A percentile compares a stretch with the other conserved stretches of the same genome.
Evolutionary conservation across 345 rosid genomes (phyloP).

Genomic region (Draba incana): DNA sequence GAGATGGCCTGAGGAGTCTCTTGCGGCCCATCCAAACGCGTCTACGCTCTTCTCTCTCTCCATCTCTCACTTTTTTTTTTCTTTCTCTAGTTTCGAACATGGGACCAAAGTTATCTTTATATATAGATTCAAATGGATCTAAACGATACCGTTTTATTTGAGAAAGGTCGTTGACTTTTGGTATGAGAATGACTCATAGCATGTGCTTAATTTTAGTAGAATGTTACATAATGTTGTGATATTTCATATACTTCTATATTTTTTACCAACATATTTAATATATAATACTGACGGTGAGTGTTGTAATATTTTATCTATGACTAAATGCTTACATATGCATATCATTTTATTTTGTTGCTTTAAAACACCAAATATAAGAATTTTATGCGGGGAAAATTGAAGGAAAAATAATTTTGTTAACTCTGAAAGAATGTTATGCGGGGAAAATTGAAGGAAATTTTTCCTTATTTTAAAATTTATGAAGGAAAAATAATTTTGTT

Average conservation of each 20-base stretch:
- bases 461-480: no score
- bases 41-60: constrained; percentile 24
- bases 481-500: no score
- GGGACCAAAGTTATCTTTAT: neutral
- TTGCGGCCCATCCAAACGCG: constrained; percentile 69
- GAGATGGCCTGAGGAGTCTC: constrained; percentile 58
- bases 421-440: no score
- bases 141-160: constrained; percentile 26
- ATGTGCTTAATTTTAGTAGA: neutral
- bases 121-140: neutral
- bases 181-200: neutral
- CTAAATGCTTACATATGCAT: neutral
- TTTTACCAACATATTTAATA: no score
- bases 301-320: constrained; percentile 4
- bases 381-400: no score
- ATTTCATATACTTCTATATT: no score
- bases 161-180: constrained; percentile 22
- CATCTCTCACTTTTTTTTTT: constrained; percentile 28
- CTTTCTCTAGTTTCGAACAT: constrained; percentile 16
- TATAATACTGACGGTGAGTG: neutral
- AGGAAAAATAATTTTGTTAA: no score
- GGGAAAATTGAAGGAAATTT: no score
- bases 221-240: neutral
- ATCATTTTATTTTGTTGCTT: neutral
- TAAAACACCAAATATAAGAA: neutral